These are phyloP conservation scores for Yamadazyma blattariae DNA, from an alignment of 1,139 yeast species.

Conservation along the genomic window DNA sequence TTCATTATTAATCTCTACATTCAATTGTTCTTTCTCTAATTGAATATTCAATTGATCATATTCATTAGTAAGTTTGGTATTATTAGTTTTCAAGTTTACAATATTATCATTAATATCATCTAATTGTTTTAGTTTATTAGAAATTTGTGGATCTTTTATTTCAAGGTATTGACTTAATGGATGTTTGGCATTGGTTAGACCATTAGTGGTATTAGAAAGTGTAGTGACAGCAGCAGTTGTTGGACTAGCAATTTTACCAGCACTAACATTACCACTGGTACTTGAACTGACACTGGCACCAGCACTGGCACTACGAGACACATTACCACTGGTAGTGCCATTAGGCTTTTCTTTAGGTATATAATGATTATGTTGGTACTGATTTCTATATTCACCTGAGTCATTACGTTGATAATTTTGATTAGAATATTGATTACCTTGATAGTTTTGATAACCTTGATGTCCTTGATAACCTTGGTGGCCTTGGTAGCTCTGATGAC, in stretches of 20 bases:
- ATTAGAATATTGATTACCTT: too few relatives aligned
- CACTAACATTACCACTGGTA: background rate
- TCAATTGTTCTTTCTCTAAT: constrained; percentile 31
- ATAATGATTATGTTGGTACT: background rate
- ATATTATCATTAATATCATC: constrained; percentile 3
- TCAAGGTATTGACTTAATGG: constrained; percentile 2
- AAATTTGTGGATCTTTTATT: background rate
- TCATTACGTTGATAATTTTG: too few relatives aligned
- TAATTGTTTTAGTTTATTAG: constrained; percentile 1
- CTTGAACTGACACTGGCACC: too few relatives aligned
- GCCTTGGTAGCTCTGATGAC: background rate
- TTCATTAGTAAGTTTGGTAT: background rate
- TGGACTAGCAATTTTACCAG: background rate
- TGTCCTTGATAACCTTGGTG: background rate
- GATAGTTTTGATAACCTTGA: constrained; percentile 1
- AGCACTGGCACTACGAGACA: background rate
- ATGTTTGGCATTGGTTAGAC: background rate
- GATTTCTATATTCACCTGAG: background rate
- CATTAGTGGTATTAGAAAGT: background rate
- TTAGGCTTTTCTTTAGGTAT: background rate
- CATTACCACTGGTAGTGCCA: background rate
- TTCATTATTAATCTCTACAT: constrained; percentile 37
- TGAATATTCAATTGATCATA: constrained; percentile 22
- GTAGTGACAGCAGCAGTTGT: background rate
- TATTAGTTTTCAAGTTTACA: background rate